Percentiles rank a stretch among this genome's conserved stretches.
These are phyloP conservation scores for Penium margaritaceum DNA, from an alignment of 139 green algal species.

Conservation along the genomic window DNA sequence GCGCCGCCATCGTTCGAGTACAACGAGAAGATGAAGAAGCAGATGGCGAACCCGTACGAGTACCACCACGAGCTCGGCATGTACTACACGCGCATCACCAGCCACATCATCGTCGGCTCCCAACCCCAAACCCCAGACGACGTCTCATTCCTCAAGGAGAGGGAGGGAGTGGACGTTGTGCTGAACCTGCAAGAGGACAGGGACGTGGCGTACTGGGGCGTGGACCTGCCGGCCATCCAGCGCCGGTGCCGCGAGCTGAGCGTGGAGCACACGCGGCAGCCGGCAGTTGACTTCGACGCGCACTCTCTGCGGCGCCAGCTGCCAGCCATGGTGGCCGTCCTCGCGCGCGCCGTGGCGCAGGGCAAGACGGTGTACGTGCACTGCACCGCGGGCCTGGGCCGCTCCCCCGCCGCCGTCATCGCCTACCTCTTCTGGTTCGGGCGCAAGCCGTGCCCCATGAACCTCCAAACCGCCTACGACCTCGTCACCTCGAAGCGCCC, in stretches of 20 bases:
- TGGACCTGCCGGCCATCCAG: conserved; percentile 25
- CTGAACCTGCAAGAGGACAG: conserved; percentile 49
- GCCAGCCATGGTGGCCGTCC: conserved; percentile 20
- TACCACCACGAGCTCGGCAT: conserved; percentile 33
- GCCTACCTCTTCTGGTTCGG: conserved; percentile 51
- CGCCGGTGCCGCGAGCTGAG: not conserved
- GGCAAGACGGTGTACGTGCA: conserved; percentile 43
- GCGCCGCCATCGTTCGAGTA: no score
- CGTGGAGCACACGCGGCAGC: conserved; percentile 20
- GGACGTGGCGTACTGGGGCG: conserved; percentile 46
- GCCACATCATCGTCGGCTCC: conserved; percentile 44
- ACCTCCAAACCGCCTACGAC: no score
- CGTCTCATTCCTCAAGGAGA: conserved; percentile 26
- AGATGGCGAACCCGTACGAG: conserved; percentile 18
- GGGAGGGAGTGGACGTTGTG: conserved; percentile 41
- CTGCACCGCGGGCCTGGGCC: conserved; percentile 50
- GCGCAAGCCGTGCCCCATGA: no score
- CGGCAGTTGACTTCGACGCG: conserved; percentile 43
- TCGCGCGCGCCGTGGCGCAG: conserved; percentile 10
- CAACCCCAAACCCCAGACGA: conserved; percentile 33
- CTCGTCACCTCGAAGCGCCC: no score
- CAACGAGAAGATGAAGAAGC: conserved; percentile 25
- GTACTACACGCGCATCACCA: conserved; percentile 43
- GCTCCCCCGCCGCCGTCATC: conserved; percentile 41
- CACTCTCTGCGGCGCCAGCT: conserved; percentile 36